These are phyloP conservation scores for Flammula alnicola DNA, from an alignment of 1,284 basidiomycete genomes.

Conservation along the genomic window DNA sequence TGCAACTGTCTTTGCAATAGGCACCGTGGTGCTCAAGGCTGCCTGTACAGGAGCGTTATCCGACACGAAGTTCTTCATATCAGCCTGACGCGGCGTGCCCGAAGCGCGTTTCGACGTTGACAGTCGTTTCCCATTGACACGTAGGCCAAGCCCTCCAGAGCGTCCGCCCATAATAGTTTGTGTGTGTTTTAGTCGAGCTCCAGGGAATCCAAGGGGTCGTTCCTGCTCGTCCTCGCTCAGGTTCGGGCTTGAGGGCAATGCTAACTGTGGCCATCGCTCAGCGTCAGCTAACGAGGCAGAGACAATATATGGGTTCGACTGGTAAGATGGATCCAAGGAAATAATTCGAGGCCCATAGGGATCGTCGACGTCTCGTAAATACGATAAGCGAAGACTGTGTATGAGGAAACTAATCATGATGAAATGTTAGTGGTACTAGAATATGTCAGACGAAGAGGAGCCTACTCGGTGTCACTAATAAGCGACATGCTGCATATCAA, in stretches of 20 bases:
- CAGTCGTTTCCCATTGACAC: conserved; percentile 61
- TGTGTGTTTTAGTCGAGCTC: conserved; percentile 77
- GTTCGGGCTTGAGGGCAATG: conserved; percentile 67
- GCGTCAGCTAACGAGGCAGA: conserved; percentile 79
- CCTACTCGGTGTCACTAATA: conserved; percentile 56
- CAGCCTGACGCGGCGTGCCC: conserved; percentile 38
- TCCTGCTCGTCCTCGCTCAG: conserved; percentile 69
- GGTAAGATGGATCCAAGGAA: conserved; percentile 73
- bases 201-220: conserved; percentile 56
- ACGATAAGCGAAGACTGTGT: conserved; percentile 82
- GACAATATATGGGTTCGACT: conserved; percentile 80
- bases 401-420: conserved; percentile 72
- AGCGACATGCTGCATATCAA: conserved; percentile 54
- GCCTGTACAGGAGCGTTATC: conserved; percentile 36
- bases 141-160: conserved; percentile 68
- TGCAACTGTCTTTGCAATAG: conserved; percentile 28
- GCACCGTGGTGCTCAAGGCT: conserved; percentile 31
- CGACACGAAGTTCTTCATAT: conserved; percentile 40
- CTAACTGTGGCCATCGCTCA: conserved; percentile 85
- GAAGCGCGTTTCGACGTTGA: conserved; percentile 55
- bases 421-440: neutral
- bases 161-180: conserved; percentile 83
- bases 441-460: conserved; percentile 9
- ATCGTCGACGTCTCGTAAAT: conserved; percentile 88
- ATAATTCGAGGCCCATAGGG: conserved; percentile 82